phyloP scores from a whole-genome alignment of 2,329 filamentous ascomycete genomes.

The Epichloe sp. region DNA sequence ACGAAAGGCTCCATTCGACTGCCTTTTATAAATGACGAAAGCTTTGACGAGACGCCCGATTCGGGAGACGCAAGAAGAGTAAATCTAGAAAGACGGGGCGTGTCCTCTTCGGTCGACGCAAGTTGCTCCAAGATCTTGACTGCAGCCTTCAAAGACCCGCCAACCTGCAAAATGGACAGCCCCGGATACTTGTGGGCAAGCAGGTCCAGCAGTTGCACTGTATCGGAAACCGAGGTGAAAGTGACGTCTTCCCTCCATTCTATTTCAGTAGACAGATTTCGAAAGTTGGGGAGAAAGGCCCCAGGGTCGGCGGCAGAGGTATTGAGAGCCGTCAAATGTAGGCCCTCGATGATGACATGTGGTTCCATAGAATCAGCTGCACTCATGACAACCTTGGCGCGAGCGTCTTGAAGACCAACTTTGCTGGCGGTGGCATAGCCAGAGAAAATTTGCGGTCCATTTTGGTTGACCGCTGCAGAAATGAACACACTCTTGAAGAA shows the following conservation, averaged over 20 bases:
- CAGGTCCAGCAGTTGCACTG: slow-evolving; percentile 17
- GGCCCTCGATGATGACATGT: slow-evolving; percentile 30
- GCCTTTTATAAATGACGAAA: slow-evolving; percentile 6
- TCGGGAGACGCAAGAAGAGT: slow-evolving; percentile 13
- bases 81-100: slow-evolving; percentile 22
- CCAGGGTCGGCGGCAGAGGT: slow-evolving; percentile 12
- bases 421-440: slow-evolving; percentile 28
- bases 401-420: slow-evolving; percentile 24
- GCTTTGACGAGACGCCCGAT: slow-evolving; percentile 1
- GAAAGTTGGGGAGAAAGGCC: slow-evolving; percentile 34
- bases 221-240: slow-evolving; percentile 10
- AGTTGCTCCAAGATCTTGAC: slow-evolving; percentile 16
- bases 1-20: slow-evolving; percentile 13
- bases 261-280: slow-evolving; percentile 35
- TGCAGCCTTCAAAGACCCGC: slow-evolving; percentile 12
- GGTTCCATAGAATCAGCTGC: slow-evolving; percentile 19
- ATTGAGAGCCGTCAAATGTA: slow-evolving; percentile 28
- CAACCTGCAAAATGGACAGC: slow-evolving; percentile 26
- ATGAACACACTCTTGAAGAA: slow-evolving; percentile 32
- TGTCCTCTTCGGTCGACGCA: slow-evolving; percentile 9
- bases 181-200: slow-evolving; percentile 27
- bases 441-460: slow-evolving; percentile 21
- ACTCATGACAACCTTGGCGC: slow-evolving; percentile 31
- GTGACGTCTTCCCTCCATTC: slow-evolving; percentile 30
- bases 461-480: slow-evolving; percentile 23